A percentile compares a stretch with the other conserved stretches of the same genome.
Conservation (phyloP, 73 alveolate species). For the Tetrahymena elliotti region DNA sequence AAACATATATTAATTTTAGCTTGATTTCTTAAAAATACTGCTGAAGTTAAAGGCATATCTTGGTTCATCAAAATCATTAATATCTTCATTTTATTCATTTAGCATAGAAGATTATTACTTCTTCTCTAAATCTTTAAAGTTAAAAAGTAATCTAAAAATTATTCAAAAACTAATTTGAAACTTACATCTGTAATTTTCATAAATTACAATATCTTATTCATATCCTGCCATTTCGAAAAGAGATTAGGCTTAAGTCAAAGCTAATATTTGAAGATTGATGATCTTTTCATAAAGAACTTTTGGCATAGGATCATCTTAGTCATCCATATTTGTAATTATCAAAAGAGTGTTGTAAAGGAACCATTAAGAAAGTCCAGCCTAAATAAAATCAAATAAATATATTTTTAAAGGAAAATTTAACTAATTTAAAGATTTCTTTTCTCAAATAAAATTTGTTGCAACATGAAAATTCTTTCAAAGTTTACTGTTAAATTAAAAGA, state of each 20-base stretch:
- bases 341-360: not conserved
- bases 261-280: not conserved
- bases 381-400: no score
- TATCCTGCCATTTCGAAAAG: not conserved
- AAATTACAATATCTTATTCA: not conserved
- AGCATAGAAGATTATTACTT: not conserved
- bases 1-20: not conserved
- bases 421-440: no score
- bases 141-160: not conserved
- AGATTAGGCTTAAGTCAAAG: not conserved
- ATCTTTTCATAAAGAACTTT: not conserved
- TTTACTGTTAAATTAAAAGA: no score
- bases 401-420: no score
- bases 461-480: no score
- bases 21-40: not conserved
- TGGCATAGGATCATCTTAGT: not conserved
- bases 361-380: not conserved
- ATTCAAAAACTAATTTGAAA: no score
- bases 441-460: no score
- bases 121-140: not conserved
- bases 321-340: not conserved
- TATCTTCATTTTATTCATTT: not conserved
- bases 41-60: not conserved
- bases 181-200: not conserved
- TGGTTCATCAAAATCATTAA: not conserved